These are phyloP conservation scores for Austropuccinia psidii DNA, from an alignment of 1,284 basidiomycete genomes.

Conservation along the genomic window DNA sequence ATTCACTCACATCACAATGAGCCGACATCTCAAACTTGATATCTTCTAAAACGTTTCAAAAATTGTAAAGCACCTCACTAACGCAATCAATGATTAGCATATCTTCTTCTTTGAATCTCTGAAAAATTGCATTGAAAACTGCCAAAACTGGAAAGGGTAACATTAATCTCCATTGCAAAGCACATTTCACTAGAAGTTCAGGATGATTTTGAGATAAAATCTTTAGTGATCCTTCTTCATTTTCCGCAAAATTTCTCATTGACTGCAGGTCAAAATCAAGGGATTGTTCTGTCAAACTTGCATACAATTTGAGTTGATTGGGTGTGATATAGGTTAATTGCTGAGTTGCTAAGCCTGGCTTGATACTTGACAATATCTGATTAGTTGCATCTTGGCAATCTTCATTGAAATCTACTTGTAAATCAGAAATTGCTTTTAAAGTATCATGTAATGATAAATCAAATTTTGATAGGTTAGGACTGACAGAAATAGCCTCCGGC, in stretches of 20 bases:
- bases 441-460: slow-evolving; percentile 1
- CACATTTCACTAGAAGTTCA: slow-evolving; percentile 78
- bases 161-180: slow-evolving; percentile 77
- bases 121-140: slow-evolving; percentile 77
- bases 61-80: slow-evolving; percentile 70
- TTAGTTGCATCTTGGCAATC: neutral
- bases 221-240: slow-evolving; percentile 88
- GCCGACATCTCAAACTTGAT: slow-evolving; percentile 61
- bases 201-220: slow-evolving; percentile 78
- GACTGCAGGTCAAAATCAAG: slow-evolving; percentile 77
- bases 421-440: slow-evolving; percentile 1
- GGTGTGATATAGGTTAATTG: slow-evolving; percentile 75
- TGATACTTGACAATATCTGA: neutral
- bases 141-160: slow-evolving; percentile 67
- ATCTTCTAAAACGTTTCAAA: slow-evolving; percentile 64
- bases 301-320: slow-evolving; percentile 76
- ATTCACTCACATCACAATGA: slow-evolving; percentile 65
- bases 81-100: slow-evolving; percentile 84
- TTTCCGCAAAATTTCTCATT: slow-evolving; percentile 83
- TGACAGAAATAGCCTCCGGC: slow-evolving; percentile 12
- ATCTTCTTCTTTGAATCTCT: slow-evolving; percentile 78
- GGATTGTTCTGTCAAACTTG: slow-evolving; percentile 71
- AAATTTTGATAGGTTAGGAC: neutral
- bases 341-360: neutral
- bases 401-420: neutral